These are phyloP conservation scores for Chenopodium quinoa DNA, from an alignment of 148 eudicot species.

Conservation along the genomic window DNA sequence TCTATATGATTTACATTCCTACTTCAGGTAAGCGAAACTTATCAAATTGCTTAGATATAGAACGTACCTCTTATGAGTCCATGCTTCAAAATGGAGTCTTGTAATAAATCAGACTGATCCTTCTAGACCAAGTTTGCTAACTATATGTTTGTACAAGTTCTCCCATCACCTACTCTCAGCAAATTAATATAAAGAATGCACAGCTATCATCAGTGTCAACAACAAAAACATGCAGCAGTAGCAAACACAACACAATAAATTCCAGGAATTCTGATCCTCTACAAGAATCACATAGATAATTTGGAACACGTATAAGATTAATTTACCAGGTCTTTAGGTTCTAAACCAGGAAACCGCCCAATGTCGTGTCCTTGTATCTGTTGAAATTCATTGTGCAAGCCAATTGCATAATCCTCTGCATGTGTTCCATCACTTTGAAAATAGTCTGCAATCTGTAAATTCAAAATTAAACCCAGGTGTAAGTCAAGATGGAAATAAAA, in stretches of 20 bases:
- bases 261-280: background rate
- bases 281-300: background rate
- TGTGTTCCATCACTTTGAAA: constrained; percentile 62
- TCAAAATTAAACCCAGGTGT: background rate
- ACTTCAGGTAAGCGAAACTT: background rate
- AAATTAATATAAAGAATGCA: background rate
- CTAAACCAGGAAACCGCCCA: constrained; percentile 86
- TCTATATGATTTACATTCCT: background rate
- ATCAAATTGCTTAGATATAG: background rate
- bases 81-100: background rate
- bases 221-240: background rate
- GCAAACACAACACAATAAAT: constrained; percentile 11
- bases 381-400: constrained; percentile 64
- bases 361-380: constrained; percentile 69
- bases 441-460: constrained; percentile 74
- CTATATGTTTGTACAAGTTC: constrained; percentile 25
- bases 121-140: background rate
- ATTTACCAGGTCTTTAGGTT: constrained; percentile 28
- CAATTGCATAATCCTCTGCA: constrained; percentile 76
- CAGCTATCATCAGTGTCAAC: background rate
- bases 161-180: constrained; percentile 19
- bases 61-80: constrained; percentile 8
- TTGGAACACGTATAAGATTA: background rate
- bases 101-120: background rate
- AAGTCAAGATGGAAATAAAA: background rate